A percentile compares a stretch with the other conserved stretches of the same genome.
Evolutionary conservation across 148 eudicot genomes (phyloP).

Genomic region (Camellia sinensis): DNA sequence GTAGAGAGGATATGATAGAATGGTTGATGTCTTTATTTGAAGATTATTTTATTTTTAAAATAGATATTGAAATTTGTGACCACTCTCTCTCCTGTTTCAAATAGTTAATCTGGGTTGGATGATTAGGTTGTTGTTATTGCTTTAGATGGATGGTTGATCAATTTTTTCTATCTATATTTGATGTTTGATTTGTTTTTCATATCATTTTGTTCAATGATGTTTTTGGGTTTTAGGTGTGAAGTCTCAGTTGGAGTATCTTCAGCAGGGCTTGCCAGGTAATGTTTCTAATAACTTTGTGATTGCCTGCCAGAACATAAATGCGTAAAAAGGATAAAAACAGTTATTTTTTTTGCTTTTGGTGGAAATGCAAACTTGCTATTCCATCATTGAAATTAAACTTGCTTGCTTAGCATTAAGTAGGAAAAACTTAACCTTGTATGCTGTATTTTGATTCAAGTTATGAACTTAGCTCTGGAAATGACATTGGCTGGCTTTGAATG

Average conservation of each 20-base stretch:
- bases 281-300: neutral
- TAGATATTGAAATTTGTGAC: neutral
- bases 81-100: neutral
- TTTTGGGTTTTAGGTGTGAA: conserved; percentile 56
- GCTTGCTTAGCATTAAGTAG: neutral
- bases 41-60: neutral
- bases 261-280: conserved; percentile 87
- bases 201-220: neutral
- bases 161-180: neutral
- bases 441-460: neutral
- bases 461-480: neutral
- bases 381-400: neutral
- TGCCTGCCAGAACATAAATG: neutral
- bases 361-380: neutral
- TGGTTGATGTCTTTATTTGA: neutral
- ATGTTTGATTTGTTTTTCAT: conserved; percentile 15
- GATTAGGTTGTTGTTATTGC: neutral
- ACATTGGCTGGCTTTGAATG: neutral
- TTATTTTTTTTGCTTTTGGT: conserved; percentile 1
- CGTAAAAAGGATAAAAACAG: neutral
- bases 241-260: conserved; percentile 84
- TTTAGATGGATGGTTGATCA: neutral
- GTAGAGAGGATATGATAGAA: neutral
- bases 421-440: neutral
- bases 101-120: neutral